Evolutionary conservation across 352 stramenopile species (phyloP).

Genomic region (Phytophthora boehmeriae): DNA sequence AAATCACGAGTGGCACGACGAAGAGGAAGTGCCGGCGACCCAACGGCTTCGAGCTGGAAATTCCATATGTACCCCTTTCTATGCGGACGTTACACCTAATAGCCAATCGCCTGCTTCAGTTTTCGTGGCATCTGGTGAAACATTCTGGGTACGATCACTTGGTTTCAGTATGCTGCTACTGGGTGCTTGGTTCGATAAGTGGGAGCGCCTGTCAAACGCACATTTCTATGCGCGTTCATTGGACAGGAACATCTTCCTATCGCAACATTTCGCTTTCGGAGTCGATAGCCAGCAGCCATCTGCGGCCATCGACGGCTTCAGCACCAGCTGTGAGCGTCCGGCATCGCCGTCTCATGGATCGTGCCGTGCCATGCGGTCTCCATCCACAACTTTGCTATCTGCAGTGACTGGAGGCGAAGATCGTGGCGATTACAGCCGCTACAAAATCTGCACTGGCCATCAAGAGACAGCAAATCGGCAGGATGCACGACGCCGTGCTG

Average conservation of each 20-base stretch:
- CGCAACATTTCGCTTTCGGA: too few species aligned
- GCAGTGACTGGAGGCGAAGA: neutral
- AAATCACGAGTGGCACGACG: neutral
- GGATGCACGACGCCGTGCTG: neutral
- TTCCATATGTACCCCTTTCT: constrained; percentile 10
- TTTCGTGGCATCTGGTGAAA: constrained; percentile 12
- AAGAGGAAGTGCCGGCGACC: neutral
- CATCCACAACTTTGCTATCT: neutral
- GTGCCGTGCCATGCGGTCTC: neutral
- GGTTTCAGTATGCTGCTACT: neutral
- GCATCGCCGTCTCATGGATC: neutral
- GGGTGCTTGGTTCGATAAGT: constrained; percentile 5
- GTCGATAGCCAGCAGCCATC: too few species aligned
- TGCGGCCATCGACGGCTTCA: too few species aligned
- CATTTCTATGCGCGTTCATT: too few species aligned
- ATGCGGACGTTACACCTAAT: constrained; percentile 6
- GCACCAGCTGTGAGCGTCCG: neutral
- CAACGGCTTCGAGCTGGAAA: constrained; percentile 8
- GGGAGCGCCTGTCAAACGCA: constrained; percentile 3
- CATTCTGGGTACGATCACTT: neutral
- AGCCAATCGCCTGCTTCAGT: constrained; percentile 30
- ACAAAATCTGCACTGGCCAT: neutral
- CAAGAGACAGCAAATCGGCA: neutral
- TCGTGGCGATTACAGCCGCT: neutral
- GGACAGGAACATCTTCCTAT: neutral